Evolutionary conservation across 2,329 filamentous ascomycete species (phyloP), one percentile per base, ranked within the genome.

Genomic region (Apiospora aurea): DNA sequence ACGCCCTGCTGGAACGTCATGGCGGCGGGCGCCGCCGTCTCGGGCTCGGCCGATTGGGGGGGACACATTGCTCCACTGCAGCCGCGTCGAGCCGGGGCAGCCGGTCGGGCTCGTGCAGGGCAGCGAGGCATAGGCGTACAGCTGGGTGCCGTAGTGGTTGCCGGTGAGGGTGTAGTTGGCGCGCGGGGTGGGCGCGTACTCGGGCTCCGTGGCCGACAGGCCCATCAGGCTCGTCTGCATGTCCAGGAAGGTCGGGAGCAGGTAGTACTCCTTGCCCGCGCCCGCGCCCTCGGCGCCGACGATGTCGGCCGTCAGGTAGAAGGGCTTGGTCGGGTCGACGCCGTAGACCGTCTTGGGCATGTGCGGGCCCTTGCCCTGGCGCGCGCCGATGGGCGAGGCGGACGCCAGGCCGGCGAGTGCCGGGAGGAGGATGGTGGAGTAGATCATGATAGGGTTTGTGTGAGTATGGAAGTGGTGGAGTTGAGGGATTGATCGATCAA

Each of bases 81-180:
- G 57, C n/a, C 18, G 4, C 4, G 46, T 4, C 21, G 53, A 47
- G 29, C 38, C 57, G 18, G 57, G 57, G 68, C 71, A 72, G 26
- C 14, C 64, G 24, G 53, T 64, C 34, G 69, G 34, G 43, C 68
- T 70, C 5, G 68, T 70, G 71, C 71, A 72, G 18, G 67, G 29
- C 51, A 29, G 53, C 69, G 71, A 10, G 21, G 29, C 18, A 29
- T 61, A 72, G 26, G 69, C 71, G 69, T 71, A 71, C 46, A 72
- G 71, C 71, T 72, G 71, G 44, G 71, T 72, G 69, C 71, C 71
- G 71, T 72, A 72, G 71, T 72, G 71, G 71, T 49, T 71, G 69
- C 69, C 71, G 41, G 16, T 41, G n/a, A 72, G 68, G 21, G 71
- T 72, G 69, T 43, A 72, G 71, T 72, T 72, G 71, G 71, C 71